Conservation (phyloP, 345 rosid genomes). For the Salix koriyanagi region DNA sequence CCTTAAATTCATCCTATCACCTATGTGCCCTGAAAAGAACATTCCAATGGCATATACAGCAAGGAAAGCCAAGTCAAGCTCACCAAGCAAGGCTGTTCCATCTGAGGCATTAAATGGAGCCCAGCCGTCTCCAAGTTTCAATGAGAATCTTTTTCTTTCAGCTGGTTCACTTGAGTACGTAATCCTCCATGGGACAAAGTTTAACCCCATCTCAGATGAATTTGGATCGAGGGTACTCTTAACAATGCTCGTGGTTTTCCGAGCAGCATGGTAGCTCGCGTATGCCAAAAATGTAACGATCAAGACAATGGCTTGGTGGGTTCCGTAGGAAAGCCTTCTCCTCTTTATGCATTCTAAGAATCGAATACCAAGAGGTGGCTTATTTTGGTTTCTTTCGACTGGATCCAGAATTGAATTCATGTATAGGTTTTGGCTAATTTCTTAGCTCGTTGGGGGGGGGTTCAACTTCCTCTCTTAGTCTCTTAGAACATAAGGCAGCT, state of each 20-base stretch:
- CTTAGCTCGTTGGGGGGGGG: background rate
- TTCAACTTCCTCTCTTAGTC: slow-evolving; percentile 7
- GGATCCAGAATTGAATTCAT: slow-evolving; percentile 56
- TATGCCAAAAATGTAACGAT: slow-evolving; percentile 79
- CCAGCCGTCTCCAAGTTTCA: slow-evolving; percentile 67
- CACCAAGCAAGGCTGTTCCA: slow-evolving; percentile 79
- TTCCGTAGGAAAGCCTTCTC: slow-evolving; percentile 51
- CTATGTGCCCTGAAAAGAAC: slow-evolving; percentile 89
- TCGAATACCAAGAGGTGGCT: slow-evolving; percentile 59
- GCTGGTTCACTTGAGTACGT: slow-evolving; percentile 22
- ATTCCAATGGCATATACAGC: slow-evolving; percentile 73
- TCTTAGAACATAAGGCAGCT: slow-evolving; percentile 1
- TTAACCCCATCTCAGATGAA: slow-evolving; percentile 36
- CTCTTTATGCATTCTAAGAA: slow-evolving; percentile 46
- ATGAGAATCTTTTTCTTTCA: slow-evolving; percentile 20
- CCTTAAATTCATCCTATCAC: slow-evolving; percentile 82
- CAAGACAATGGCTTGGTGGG: slow-evolving; percentile 73
- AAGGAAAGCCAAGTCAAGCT: slow-evolving; percentile 82
- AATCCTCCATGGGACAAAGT: slow-evolving; percentile 31
- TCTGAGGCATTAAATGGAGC: slow-evolving; percentile 68
- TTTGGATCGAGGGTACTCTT: slow-evolving; percentile 84
- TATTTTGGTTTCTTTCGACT: slow-evolving; percentile 20
- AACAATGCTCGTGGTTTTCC: slow-evolving; percentile 91
- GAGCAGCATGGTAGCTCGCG: slow-evolving; percentile 71
- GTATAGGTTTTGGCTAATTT: background rate